A percentile compares a stretch with the other conserved stretches of the same genome.
Evolutionary conservation across 345 rosid species (phyloP).

Genomic region (Eutrema heterophyllum): DNA sequence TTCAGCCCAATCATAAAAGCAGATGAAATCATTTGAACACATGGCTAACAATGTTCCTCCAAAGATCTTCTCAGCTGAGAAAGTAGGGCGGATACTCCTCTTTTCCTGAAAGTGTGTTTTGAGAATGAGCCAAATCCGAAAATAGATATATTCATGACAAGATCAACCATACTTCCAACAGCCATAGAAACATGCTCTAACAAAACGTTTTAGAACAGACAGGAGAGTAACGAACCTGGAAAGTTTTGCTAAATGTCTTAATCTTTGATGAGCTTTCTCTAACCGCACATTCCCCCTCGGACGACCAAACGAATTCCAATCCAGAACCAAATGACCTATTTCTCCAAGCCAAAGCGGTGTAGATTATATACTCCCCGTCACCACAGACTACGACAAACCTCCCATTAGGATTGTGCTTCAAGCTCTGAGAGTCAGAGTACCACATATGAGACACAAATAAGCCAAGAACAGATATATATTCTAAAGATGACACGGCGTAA

Average conservation of each 20-base stretch:
- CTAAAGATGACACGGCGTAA: not conserved
- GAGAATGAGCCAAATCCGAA: constrained; percentile 8
- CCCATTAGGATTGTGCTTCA: constrained; percentile 97
- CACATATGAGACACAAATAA: constrained; percentile 19
- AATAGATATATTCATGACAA: not conserved
- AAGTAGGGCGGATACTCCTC: constrained; percentile 84
- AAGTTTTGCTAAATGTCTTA: constrained; percentile 82
- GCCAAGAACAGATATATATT: constrained; percentile 1
- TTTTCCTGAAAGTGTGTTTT: constrained; percentile 66
- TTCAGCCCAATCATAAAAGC: constrained; percentile 99
- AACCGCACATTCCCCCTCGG: constrained; percentile 97
- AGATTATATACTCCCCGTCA: constrained; percentile 96
- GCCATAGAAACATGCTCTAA: not conserved
- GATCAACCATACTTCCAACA: not conserved
- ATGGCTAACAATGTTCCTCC: constrained; percentile 95
- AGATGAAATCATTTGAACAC: constrained; percentile 97
- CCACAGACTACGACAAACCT: constrained; percentile 99
- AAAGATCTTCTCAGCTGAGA: constrained; percentile 82
- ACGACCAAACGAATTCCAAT: constrained; percentile 93
- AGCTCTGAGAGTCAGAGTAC: constrained; percentile 50
- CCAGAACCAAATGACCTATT: constrained; percentile 99
- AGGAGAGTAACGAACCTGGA: constrained; percentile 58
- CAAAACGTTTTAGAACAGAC: not conserved
- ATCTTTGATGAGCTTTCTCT: constrained; percentile 96
- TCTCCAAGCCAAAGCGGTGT: constrained; percentile 99